Base-by-base conservation (phyloP, 192 early-diverging fungal species). In the Dimargaris xerosporica region DNA sequence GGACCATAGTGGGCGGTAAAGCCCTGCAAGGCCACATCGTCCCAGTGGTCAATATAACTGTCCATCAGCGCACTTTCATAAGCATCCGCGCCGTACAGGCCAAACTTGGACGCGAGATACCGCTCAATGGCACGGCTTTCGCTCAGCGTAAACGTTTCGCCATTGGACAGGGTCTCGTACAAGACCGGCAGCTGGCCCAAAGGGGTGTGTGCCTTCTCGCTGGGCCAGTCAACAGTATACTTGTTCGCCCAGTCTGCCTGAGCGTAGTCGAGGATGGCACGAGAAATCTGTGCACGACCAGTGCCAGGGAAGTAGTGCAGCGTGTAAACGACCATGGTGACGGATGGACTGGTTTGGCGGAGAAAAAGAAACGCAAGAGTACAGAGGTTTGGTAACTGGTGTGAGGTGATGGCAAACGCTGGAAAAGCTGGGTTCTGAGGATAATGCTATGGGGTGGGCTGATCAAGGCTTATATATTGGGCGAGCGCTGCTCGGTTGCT, bases 171-270 rank as follows among this genome's bases (percentile, higher is more conserved):
- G 28, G 50, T 71, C 53, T 79, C 75, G 7, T 72, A 65, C 19
- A 81, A 66, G 4, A 76, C 72, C 2, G 78, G 80, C 7, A 81
- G 64, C 65, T 75, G 67, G 19, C 77, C 80, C 19, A 74, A 62
- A 17, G 77, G 77, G 26, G 73, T 62, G 19, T 69, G 34, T 7
- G 54, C 26, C 64, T 79, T 77, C 16, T 72, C 66, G 2, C 54
- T 48, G 4, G 75, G 66, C 80, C 77, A 78, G 25, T 70, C 70
- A 17, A 39, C 55, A 1, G 67, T 74, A 17, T 43, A 21, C 39
- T 41, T 50, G 6, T 65, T 51, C 23, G 17, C 61, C 62, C 69
- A 79, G 28, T 71, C 60, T 1, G 65, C 71, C n/a, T 69, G 68
- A 29, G 54, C 58, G 64, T 63, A 54, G 12, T 65, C 65, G 30